Evolutionary conservation across 306 rosid species (phyloP).

Genomic region (Cyamopsis tetragonoloba): DNA sequence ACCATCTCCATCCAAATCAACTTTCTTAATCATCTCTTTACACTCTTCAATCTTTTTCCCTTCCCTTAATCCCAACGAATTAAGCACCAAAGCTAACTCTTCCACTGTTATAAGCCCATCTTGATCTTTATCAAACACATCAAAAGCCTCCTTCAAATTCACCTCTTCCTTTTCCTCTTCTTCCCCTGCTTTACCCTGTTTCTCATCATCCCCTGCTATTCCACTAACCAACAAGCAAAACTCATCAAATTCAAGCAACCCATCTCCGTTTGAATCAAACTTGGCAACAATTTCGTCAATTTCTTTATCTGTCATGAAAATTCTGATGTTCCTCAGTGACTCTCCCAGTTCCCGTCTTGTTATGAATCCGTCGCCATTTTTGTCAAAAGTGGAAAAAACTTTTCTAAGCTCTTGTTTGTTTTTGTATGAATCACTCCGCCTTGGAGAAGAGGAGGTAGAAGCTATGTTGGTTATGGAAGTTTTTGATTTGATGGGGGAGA

Average conservation of each 20-base stretch:
- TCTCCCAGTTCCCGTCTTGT: slow-evolving; percentile 65
- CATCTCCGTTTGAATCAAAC: slow-evolving; percentile 76
- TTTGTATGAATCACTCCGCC: not conserved
- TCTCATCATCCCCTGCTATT: slow-evolving; percentile 18
- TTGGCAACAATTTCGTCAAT: slow-evolving; percentile 55
- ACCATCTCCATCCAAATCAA: slow-evolving; percentile 92
- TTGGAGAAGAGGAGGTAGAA: not conserved
- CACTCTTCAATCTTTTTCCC: slow-evolving; percentile 67
- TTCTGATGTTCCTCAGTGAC: slow-evolving; percentile 58
- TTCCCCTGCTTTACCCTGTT: not conserved
- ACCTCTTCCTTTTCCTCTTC: slow-evolving; percentile 20
- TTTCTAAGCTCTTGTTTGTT: slow-evolving; percentile 41
- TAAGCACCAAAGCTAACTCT: slow-evolving; percentile 58
- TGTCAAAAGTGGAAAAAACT: slow-evolving; percentile 70
- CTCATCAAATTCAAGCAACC: slow-evolving; percentile 75
- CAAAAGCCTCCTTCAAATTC: slow-evolving; percentile 72
- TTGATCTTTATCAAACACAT: slow-evolving; percentile 69
- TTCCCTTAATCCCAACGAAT: slow-evolving; percentile 60
- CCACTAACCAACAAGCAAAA: slow-evolving; percentile 50
- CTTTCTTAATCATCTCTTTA: slow-evolving; percentile 71
- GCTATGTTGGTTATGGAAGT: not conserved
- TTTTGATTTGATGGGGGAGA: slow-evolving; percentile 21
- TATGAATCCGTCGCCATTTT: slow-evolving; percentile 71
- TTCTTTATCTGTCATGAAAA: slow-evolving; percentile 52
- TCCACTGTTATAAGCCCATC: slow-evolving; percentile 71